A percentile compares a stretch with the other conserved stretches of the same genome.
These are phyloP conservation scores for Salmacisia buchloeana DNA, from an alignment of 1,284 basidiomycete species.

Conservation along the genomic window DNA sequence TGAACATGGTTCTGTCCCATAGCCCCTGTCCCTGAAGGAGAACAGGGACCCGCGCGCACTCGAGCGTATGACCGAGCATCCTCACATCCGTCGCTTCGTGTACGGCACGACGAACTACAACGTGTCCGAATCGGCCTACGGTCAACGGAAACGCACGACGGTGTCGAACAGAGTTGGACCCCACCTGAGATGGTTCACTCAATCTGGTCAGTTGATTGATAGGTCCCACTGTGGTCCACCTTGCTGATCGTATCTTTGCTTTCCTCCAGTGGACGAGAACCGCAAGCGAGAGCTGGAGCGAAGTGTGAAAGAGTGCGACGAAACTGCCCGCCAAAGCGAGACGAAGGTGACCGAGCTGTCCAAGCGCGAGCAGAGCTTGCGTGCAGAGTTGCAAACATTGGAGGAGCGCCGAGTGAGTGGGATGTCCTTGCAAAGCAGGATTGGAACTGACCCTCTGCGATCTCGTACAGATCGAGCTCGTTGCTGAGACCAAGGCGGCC, in stretches of 20 bases:
- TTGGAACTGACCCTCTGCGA: background rate
- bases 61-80: slow-evolving; percentile 51
- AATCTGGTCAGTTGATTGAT: slow-evolving; percentile 9
- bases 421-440: background rate
- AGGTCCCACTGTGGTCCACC: background rate
- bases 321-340: background rate
- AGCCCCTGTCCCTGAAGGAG: background rate
- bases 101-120: slow-evolving; percentile 61
- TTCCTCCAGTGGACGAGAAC: slow-evolving; percentile 23
- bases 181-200: slow-evolving; percentile 43
- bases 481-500: background rate
- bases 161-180: slow-evolving; percentile 54
- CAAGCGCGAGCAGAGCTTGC: background rate
- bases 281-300: slow-evolving; percentile 24
- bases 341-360: background rate
- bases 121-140: slow-evolving; percentile 69
- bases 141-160: slow-evolving; percentile 62
- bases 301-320: slow-evolving; percentile 18
- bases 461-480: background rate
- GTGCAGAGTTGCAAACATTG: background rate
- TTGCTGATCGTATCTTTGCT: background rate
- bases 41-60: slow-evolving; percentile 9
- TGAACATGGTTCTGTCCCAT: background rate
- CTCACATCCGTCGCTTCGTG: slow-evolving; percentile 59
- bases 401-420: background rate